Percentiles rank a stretch among this genome's conserved stretches.
Evolutionary conservation across 2,329 filamentous ascomycete genomes (phyloP).

Genomic region (Nakataea oryzae): DNA sequence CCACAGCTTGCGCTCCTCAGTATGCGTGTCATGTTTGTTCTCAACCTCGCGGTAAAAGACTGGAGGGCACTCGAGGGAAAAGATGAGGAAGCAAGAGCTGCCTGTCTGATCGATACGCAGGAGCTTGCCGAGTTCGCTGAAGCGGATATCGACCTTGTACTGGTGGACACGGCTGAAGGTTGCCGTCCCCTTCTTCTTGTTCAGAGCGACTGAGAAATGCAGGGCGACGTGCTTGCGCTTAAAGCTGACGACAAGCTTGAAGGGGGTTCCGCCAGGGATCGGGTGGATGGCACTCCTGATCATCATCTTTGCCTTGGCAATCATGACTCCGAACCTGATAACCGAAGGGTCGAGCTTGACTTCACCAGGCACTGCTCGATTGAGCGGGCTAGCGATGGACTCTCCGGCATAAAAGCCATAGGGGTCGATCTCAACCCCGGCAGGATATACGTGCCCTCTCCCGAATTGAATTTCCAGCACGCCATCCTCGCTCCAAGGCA

Average conservation of each 20-base stretch:
- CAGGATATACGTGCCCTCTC: slow-evolving; percentile 3
- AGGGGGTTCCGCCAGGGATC: slow-evolving; percentile 6
- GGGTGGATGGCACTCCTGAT: slow-evolving; percentile 36
- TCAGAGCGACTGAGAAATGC: slow-evolving; percentile 17
- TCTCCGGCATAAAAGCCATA: slow-evolving; percentile 4
- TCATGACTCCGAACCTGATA: slow-evolving; percentile 53
- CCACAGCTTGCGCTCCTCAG: slow-evolving; percentile 24
- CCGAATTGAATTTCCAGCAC: slow-evolving; percentile 34
- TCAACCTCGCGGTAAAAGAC: slow-evolving; percentile 30
- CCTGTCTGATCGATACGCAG: slow-evolving; percentile 23
- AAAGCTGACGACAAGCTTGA: slow-evolving; percentile 29
- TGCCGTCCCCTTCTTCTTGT: slow-evolving; percentile 5
- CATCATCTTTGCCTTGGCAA: slow-evolving; percentile 44
- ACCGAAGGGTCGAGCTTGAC: slow-evolving; percentile 31
- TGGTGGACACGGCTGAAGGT: slow-evolving; percentile 3
- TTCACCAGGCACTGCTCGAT: slow-evolving; percentile 13
- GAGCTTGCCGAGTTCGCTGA: slow-evolving; percentile 34
- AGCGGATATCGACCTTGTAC: slow-evolving; percentile 32
- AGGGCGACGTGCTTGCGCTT: slow-evolving; percentile 15
- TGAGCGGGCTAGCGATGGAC: slow-evolving; percentile 8
- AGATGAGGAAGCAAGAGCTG: slow-evolving; percentile 26
- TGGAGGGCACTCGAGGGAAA: slow-evolving; percentile 38
- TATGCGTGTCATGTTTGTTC: slow-evolving; percentile 21
- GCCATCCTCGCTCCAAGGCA: slow-evolving; percentile 11
- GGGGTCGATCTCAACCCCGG: slow-evolving; percentile 4